These are phyloP conservation scores for Blastobotrys robertii DNA, from an alignment of 805 yeast species.

Conservation along the genomic window DNA sequence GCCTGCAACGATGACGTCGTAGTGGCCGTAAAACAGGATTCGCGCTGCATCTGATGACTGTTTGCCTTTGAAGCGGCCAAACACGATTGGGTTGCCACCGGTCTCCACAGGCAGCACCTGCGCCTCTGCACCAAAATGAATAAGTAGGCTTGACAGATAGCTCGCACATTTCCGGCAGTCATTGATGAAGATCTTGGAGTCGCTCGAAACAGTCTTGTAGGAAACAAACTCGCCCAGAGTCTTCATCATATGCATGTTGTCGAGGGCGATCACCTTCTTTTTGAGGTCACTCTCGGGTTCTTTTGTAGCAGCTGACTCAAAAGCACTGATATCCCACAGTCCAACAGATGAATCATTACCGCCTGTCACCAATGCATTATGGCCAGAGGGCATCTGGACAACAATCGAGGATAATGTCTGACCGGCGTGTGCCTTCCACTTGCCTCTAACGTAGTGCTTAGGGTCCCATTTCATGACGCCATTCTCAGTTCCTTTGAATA, in stretches of 20 bases:
- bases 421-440: slow-evolving; percentile 47
- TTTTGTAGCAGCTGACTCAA: background rate
- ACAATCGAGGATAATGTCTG: slow-evolving; percentile 49
- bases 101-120: slow-evolving; percentile 60
- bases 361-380: slow-evolving; percentile 49
- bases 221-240: slow-evolving; percentile 54
- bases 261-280: slow-evolving; percentile 23
- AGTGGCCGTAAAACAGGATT: slow-evolving; percentile 88
- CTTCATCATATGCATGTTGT: slow-evolving; percentile 54
- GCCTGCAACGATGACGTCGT: slow-evolving; percentile 78
- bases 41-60: slow-evolving; percentile 20
- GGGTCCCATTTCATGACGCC: slow-evolving; percentile 46
- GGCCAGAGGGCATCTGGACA: slow-evolving; percentile 30
- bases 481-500: slow-evolving; percentile 51
- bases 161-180: slow-evolving; percentile 85
- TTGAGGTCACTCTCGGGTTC: background rate
- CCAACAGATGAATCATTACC: slow-evolving; percentile 60
- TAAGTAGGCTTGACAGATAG: slow-evolving; percentile 51
- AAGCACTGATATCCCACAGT: slow-evolving; percentile 50
- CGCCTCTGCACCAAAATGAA: slow-evolving; percentile 55
- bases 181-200: slow-evolving; percentile 55
- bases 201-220: slow-evolving; percentile 69
- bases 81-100: slow-evolving; percentile 74
- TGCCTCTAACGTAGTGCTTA: slow-evolving; percentile 33
- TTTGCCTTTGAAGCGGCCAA: slow-evolving; percentile 50